Evolutionary conservation across 2,329 filamentous ascomycete species (phyloP), one percentile per base, ranked within the genome.

Genomic region (Sordariomycetes sp.): DNA sequence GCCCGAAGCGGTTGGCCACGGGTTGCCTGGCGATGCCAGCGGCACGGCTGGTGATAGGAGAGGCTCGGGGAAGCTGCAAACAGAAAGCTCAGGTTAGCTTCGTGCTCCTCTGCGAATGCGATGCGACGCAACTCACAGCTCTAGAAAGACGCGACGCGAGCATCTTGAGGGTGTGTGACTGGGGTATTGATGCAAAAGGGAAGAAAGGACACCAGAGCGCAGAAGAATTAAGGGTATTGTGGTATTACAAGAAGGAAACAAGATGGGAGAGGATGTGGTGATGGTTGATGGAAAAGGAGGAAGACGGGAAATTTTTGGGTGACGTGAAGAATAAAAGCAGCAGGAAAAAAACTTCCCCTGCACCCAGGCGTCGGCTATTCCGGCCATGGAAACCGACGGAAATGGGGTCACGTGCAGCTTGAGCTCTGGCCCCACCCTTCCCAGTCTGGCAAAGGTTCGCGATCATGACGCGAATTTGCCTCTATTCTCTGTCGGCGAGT

Each of bases 31-130:
- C 75, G 70, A 83, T 76, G 61, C 82, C 78, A 67, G 85, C 80
- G 69, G 85, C 80, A 74, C 87, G 87, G 71, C 85, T 78, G 72
- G 86, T 78, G 71, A 83, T 76, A 69, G 87, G 79, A 65, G 81
- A 78, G 72, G 88, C 86, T 81, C 90, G 85, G 71, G 90, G 89
- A 75, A 95, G 83, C 88, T 92, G 25, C 51, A 53, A 32, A 53
- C 54, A 28, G 37, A 20, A 57, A 43, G 65, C 71, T 53, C 22
- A 56, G 61, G 59, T 70, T 62, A 70, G 67, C 58, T 46, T 57
- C 34, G 34, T 8, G 22, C 51, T 54, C 32, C 24, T 12, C n/a
- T 32, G 20, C 12, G 32, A 3, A 24, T 6, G 59, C 59, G 48
- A 51, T 55, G 55, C 3, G n/a, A 25, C 18, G 43, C 8, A 53